These are phyloP conservation scores for Aspergillus floridensis DNA, from an alignment of 2,329 filamentous ascomycete species.

Conservation along the genomic window DNA sequence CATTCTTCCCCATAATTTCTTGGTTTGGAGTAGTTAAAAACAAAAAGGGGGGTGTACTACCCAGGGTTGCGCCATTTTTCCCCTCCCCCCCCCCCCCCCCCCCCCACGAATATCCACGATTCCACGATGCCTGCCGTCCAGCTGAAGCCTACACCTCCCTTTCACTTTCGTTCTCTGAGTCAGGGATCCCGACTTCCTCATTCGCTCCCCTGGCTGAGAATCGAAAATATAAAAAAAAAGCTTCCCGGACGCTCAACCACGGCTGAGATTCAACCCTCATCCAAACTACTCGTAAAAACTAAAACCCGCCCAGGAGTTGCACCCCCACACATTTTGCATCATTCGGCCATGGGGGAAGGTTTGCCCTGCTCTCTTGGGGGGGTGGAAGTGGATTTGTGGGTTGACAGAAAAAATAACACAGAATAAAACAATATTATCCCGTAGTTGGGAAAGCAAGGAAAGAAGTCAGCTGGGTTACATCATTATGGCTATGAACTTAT, in stretches of 20 bases:
- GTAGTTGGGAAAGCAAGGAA: no score
- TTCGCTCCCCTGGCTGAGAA: not conserved
- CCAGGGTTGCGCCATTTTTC: slow-evolving; percentile 4
- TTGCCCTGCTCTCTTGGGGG: not conserved
- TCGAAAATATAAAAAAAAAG: not conserved
- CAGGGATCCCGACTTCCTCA: not conserved
- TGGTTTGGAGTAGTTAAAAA: no score
- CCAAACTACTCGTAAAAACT: not conserved
- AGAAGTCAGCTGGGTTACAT: not conserved
- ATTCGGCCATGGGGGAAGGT: not conserved
- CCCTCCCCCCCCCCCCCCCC: no score
- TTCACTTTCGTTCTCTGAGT: not conserved
- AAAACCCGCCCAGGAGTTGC: not conserved
- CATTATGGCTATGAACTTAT: not conserved
- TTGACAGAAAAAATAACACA: not conserved
- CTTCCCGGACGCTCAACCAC: not conserved
- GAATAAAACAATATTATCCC: no score
- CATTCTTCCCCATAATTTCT: not conserved
- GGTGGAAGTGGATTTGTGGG: not conserved
- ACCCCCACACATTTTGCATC: slow-evolving; percentile 1
- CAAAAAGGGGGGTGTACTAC: no score
- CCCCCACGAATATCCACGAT: not conserved
- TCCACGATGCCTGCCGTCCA: no score
- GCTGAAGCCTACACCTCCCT: not conserved
- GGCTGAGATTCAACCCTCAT: not conserved